Conservation (phyloP, 1,139 yeast species). For the Hemisphaericaspora xylofermentans region DNA sequence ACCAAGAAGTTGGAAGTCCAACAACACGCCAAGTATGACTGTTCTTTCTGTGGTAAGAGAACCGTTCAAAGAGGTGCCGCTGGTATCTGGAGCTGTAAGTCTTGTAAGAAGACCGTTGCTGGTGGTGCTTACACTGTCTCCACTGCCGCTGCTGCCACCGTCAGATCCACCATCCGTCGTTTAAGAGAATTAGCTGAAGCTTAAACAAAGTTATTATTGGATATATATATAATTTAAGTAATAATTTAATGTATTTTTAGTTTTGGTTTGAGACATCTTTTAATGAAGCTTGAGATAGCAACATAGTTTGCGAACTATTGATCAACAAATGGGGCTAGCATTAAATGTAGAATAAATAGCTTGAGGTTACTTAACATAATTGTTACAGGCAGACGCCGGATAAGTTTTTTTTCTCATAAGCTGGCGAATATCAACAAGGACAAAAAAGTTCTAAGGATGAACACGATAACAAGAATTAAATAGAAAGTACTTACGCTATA, state of each 20-base stretch:
- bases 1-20: conserved; percentile 99
- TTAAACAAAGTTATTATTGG: conserved; percentile 38
- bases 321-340: not conserved
- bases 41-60: conserved; percentile 99
- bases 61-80: conserved; percentile 96
- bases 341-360: not conserved
- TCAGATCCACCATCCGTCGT: conserved; percentile 99
- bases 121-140: conserved; percentile 99
- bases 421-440: too few relatives aligned
- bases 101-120: conserved; percentile 96
- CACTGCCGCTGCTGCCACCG: conserved; percentile 99
- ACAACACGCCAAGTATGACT: conserved; percentile 98
- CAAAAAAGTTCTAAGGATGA: too few relatives aligned
- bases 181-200: conserved; percentile 99
- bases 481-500: too few relatives aligned
- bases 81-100: conserved; percentile 98
- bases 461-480: too few relatives aligned
- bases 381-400: too few relatives aligned
- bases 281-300: conserved; percentile 1
- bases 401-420: too few relatives aligned
- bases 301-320: not conserved
- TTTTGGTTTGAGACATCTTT: conserved; percentile 5
- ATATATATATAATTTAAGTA: conserved; percentile 7
- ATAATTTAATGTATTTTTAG: conserved; percentile 12
- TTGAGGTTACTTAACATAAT: too few relatives aligned